Evolutionary conservation across 2,329 filamentous ascomycete species (phyloP), one percentile per base, ranked within the genome.

Genomic region (Aaosphaeria arxii): DNA sequence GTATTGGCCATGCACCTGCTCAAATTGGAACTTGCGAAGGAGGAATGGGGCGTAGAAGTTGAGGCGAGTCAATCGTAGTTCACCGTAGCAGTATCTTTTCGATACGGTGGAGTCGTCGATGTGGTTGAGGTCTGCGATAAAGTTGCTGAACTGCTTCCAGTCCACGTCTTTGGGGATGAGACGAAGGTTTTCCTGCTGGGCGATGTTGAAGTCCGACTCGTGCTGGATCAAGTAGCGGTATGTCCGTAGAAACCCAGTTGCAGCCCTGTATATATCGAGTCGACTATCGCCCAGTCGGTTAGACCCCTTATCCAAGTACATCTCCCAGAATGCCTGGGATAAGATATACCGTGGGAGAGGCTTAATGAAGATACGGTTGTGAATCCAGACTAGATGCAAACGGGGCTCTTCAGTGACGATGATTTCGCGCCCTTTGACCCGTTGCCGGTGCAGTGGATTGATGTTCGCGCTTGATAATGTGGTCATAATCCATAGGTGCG

Each of bases 31-130:
- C 48, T 57, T 59, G 30, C 47, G 47, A 5, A 65, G 46, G 11
- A 65, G 53, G 7, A 75, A 52, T 30, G 62, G 61, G 53, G 72
- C 70, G 42, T 74, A 71, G 46, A 73, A 68, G 59, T 80, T 74
- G 17, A 78, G 56, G 29, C 74, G 66, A 5, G 66, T 64, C 7
- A 77, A 63, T 2, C 74, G 67, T 30, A 77, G 61, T 56, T 77
- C 74, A 13, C 74, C 73, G 48, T 71, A 77, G 28, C 53, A 47
- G 54, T 75, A 77, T 11, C 75, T 64, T 11, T 51, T 50, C 39
- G 70, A 71, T n/a, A 76, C 65, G 5, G 47, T 48, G 11, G 47
- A 33, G 42, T 66, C 53, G 1, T 66, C 55, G 31, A 74, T 67
- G n/a, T 42, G 11, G 29, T 30, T n/a, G 13, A 59, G 40, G 11